Evolutionary conservation across 345 rosid species (phyloP).

Genomic region (Capsella bursapastoris): DNA sequence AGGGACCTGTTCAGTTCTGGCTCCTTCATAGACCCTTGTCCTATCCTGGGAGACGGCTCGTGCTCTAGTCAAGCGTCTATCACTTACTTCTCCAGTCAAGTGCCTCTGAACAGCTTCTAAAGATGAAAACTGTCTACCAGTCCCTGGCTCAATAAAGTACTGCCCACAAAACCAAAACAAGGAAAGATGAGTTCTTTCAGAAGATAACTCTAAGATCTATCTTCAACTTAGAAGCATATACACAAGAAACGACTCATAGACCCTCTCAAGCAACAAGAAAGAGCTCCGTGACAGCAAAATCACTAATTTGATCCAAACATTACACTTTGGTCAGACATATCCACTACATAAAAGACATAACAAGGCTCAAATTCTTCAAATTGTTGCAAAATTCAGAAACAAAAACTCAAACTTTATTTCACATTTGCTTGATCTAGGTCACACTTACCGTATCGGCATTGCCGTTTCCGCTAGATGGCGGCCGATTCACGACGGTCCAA

Average conservation of each 20-base stretch:
- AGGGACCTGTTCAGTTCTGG: constrained; percentile 32
- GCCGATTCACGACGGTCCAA: constrained; percentile 31
- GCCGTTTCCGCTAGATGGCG: constrained; percentile 11
- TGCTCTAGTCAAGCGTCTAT: constrained; percentile 27
- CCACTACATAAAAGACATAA: neutral
- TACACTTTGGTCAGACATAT: constrained; percentile 8
- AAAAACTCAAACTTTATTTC: neutral
- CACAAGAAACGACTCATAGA: constrained; percentile 1
- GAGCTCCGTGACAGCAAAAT: neutral
- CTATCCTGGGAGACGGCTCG: neutral
- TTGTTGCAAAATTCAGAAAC: neutral
- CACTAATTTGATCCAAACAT: constrained; percentile 7
- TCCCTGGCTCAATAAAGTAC: constrained; percentile 36
- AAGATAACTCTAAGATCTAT: neutral
- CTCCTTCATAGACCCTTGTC: constrained; percentile 21
- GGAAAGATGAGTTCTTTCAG: neutral
- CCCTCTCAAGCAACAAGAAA: constrained; percentile 11
- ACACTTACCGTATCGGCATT: constrained; percentile 27
- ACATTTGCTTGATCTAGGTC: constrained; percentile 14
- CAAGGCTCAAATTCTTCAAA: neutral
- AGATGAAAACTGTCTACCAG: constrained; percentile 38
- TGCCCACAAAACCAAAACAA: constrained; percentile 14
- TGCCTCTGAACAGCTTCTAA: constrained; percentile 36
- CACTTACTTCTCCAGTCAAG: constrained; percentile 24
- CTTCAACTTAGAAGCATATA: neutral